These are phyloP conservation scores for Starmerella scarabaei DNA, from an alignment of 805 yeast genomes.

Conservation along the genomic window DNA sequence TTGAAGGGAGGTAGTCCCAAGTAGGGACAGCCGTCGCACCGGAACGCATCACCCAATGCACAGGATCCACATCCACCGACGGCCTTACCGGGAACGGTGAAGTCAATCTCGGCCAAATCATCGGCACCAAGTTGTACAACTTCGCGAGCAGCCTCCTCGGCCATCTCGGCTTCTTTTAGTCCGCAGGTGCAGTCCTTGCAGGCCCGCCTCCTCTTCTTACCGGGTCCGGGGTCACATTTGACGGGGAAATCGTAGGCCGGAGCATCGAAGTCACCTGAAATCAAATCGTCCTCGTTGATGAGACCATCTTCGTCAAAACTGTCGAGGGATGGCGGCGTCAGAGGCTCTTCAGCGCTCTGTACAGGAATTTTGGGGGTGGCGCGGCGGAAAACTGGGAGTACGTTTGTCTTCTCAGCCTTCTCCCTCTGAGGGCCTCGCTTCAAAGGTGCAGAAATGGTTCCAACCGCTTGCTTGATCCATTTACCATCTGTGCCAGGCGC, in stretches of 20 bases:
- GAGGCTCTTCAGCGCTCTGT: conserved; percentile 29
- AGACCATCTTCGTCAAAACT: conserved; percentile 34
- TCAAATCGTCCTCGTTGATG: conserved; percentile 46
- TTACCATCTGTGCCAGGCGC: conserved; percentile 23
- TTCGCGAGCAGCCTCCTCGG: conserved; percentile 33
- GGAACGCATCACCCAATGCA: conserved; percentile 92
- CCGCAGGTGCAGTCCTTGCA: conserved; percentile 99
- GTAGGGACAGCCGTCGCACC: conserved; percentile 97
- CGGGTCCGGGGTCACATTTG: conserved; percentile 38
- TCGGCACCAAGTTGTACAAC: conserved; percentile 47
- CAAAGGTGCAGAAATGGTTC: not conserved
- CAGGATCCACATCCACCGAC: conserved; percentile 94
- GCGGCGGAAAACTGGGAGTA: conserved; percentile 23
- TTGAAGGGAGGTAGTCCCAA: conserved; percentile 95
- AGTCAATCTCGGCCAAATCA: conserved; percentile 82
- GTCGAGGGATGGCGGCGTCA: conserved; percentile 32
- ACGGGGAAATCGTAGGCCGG: conserved; percentile 43
- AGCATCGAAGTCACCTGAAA: conserved; percentile 27
- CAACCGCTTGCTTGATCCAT: conserved; percentile 15
- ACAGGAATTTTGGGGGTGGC: conserved; percentile 23
- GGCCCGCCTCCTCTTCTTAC: conserved; percentile 66
- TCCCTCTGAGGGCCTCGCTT: not conserved
- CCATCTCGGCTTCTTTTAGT: conserved; percentile 64
- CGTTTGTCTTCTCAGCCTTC: not conserved
- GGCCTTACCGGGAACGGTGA: conserved; percentile 90